Percentiles rank a stretch among this genome's conserved stretches.
Conservation (phyloP, 2,329 filamentous ascomycete genomes). For the Dichotomopilus funicola region DNA sequence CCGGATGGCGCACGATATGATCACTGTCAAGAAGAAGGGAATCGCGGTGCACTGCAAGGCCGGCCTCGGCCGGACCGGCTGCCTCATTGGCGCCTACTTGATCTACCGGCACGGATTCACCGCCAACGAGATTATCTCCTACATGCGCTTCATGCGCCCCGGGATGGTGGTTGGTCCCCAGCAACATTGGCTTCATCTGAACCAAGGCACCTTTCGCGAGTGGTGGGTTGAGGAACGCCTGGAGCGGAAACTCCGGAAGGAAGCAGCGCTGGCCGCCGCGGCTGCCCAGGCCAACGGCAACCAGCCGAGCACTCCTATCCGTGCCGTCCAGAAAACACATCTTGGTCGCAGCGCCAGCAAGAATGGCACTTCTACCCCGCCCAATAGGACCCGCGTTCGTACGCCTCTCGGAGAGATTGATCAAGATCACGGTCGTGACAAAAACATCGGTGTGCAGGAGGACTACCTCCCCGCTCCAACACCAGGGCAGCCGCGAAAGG, state of each 20-base stretch:
- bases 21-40: conserved; percentile 80
- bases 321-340: conserved; percentile 53
- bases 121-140: conserved; percentile 93
- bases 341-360: conserved; percentile 57
- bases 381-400: conserved; percentile 64
- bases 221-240: conserved; percentile 94
- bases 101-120: conserved; percentile 98
- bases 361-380: conserved; percentile 64
- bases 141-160: conserved; percentile 98
- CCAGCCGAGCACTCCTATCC: conserved; percentile 53
- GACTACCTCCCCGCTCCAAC: conserved; percentile 93
- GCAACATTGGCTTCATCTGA: conserved; percentile 97
- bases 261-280: conserved; percentile 41
- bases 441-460: conserved; percentile 64
- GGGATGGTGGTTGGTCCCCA: conserved; percentile 99
- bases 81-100: conserved; percentile 92
- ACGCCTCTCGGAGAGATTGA: conserved; percentile 92
- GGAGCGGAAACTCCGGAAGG: conserved; percentile 58
- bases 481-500: conserved; percentile 90
- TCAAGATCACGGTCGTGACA: conserved; percentile 53
- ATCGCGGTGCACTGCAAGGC: conserved; percentile 99
- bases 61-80: conserved; percentile 88
- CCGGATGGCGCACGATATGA: conserved; percentile 88
- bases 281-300: conserved; percentile 33
- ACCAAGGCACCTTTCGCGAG: conserved; percentile 94